These are phyloP conservation scores for Datura wrightii DNA, from an alignment of 257 asterid genomes.

Conservation along the genomic window DNA sequence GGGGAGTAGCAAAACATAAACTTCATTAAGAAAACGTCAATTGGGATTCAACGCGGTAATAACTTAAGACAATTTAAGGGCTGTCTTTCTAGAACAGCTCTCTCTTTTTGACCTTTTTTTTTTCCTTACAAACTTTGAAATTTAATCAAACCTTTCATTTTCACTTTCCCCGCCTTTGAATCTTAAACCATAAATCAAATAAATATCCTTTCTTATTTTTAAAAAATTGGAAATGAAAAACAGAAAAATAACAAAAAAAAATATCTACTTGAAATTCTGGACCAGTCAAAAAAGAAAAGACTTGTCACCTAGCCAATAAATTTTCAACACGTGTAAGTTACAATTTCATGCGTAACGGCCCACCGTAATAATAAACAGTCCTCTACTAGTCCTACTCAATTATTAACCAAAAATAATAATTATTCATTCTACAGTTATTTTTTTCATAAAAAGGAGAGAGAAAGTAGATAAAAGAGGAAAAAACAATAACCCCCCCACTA, in stretches of 20 bases:
- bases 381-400: background rate
- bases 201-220: constrained; percentile 9
- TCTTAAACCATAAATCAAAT: constrained; percentile 39
- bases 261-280: constrained; percentile 33
- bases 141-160: constrained; percentile 28
- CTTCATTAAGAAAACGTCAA: constrained; percentile 1
- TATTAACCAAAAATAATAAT: constrained; percentile 7
- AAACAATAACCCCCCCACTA: constrained; percentile 66
- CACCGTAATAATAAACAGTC: constrained; percentile 43
- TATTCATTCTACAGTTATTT: constrained; percentile 10
- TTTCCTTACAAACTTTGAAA: background rate
- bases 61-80: constrained; percentile 19
- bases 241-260: background rate
- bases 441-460: constrained; percentile 6
- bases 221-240: background rate
- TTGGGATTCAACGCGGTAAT: constrained; percentile 25
- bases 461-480: constrained; percentile 30
- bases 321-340: constrained; percentile 32
- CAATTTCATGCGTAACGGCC: constrained; percentile 59
- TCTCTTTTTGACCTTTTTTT: background rate
- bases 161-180: constrained; percentile 30
- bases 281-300: constrained; percentile 26
- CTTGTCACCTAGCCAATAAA: background rate
- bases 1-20: too few species aligned
- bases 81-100: constrained; percentile 39